phyloP scores from a whole-genome alignment of 2,329 filamentous ascomycete genomes.

The Scedosporium apiospermum region DNA sequence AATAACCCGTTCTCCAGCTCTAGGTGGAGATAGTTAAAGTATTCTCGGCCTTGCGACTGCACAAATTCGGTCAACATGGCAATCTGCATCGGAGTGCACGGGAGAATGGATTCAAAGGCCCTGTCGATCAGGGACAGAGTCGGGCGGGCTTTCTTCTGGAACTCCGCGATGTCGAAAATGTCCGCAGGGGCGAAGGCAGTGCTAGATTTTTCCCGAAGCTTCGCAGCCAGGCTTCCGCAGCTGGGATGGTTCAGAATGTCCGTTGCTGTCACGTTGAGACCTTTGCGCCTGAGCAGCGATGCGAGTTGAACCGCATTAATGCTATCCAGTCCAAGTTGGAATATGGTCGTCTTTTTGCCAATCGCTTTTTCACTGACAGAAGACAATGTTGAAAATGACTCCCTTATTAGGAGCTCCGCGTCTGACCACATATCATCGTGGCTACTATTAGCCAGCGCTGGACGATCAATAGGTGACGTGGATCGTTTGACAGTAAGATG shows the following conservation, averaged over 20 bases:
- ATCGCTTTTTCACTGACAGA: conserved; percentile 41
- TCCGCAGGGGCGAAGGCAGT: neutral
- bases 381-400: conserved; percentile 50
- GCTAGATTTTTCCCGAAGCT: neutral
- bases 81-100: conserved; percentile 71
- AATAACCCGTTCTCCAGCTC: conserved; percentile 31
- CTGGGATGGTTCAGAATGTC: conserved; percentile 63
- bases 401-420: conserved; percentile 42
- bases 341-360: conserved; percentile 59
- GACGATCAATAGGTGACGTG: neutral
- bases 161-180: neutral
- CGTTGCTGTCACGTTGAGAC: conserved; percentile 50
- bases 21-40: conserved; percentile 65
- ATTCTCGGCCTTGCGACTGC: conserved; percentile 55
- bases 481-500: conserved; percentile 11
- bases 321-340: conserved; percentile 82
- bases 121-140: neutral
- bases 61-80: conserved; percentile 72
- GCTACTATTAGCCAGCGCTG: neutral
- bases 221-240: conserved; percentile 19
- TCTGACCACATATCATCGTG: conserved; percentile 31
- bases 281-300: conserved; percentile 50
- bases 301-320: conserved; percentile 79
- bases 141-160: neutral
- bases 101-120: conserved; percentile 51